Evolutionary conservation across 2,329 filamentous ascomycete species (phyloP), one percentile per base, ranked within the genome.

Genomic region (Drechslerella coelobrocha): DNA sequence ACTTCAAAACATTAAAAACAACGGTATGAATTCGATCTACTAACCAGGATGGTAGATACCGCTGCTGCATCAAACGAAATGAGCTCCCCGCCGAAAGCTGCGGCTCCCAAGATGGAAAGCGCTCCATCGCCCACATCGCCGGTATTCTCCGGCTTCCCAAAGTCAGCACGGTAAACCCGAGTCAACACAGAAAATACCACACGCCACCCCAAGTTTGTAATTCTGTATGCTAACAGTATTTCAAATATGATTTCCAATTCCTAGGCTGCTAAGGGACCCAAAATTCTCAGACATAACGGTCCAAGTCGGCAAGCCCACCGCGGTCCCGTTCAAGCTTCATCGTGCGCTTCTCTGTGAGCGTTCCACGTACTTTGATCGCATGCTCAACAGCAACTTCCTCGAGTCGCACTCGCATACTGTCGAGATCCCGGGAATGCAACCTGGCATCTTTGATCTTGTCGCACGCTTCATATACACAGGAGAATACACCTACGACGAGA

Each of bases 321-420:
- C 47, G 8, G 50, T 47, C 34, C 26, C 37, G 5, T 76, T 75
- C 31, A 65, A 61, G 6, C 43, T 76, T 12, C 73, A 75, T 27
- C 73, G 74, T 34, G 55, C 71, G 1, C 48, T 73, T 2, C 55
- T 74, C 7, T 74, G 62, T 26, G 31, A 68, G 37, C 54, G 62
- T 21, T 75, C 75, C 0, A 43, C 66, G 1, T 75, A 57, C 43
- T 75, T 76, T 48, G 69, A 61, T 14, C 60, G 62, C 7, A 68
- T 73, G 12, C 68, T 74, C 12, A 34, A 55, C 9, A 48, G 50
- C 23, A 9, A 12, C 24, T 62, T 62, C 26, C 6, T 54, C 2
- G 48, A 55, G 23, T 34, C 50, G 19, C 37, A 55, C 43, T 52
- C 57, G 1, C 10, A 53, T 12, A 50, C 37, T 21, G 27, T 62